Evolutionary conservation across 768 basidiomycete species (phyloP).

Genomic region (Termitomyces sp.): DNA sequence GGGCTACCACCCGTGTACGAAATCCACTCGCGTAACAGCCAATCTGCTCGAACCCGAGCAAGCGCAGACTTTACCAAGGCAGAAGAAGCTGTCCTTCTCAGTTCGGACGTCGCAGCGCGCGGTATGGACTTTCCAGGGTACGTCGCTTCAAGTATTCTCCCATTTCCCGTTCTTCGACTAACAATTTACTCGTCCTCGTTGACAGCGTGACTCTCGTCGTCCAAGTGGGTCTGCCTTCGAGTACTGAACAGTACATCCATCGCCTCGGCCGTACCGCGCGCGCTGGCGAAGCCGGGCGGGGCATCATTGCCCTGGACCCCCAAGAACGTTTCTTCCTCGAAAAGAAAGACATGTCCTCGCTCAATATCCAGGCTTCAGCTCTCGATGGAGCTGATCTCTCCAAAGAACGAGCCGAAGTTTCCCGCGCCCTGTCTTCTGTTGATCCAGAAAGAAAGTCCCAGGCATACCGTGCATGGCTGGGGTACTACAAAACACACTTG

Average conservation of each 20-base stretch:
- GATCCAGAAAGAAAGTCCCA: slow-evolving; percentile 32
- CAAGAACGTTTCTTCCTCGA: slow-evolving; percentile 46
- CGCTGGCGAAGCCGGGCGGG: slow-evolving; percentile 60
- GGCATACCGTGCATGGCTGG: slow-evolving; percentile 51
- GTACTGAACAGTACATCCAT: slow-evolving; percentile 75
- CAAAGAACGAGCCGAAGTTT: slow-evolving; percentile 13
- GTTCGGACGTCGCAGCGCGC: slow-evolving; percentile 56
- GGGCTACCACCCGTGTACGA: slow-evolving; percentile 38
- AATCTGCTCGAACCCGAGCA: slow-evolving; percentile 40
- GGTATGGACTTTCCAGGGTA: slow-evolving; percentile 67
- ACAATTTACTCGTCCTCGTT: background rate
- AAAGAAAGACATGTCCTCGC: slow-evolving; percentile 29
- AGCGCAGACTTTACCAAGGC: slow-evolving; percentile 44
- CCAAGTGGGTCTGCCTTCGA: slow-evolving; percentile 62
- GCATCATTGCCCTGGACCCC: slow-evolving; percentile 50
- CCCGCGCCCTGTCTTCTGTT: slow-evolving; percentile 25
- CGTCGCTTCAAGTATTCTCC: slow-evolving; percentile 10
- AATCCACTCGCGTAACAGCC: slow-evolving; percentile 55
- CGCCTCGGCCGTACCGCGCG: slow-evolving; percentile 76
- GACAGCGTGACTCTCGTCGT: slow-evolving; percentile 52
- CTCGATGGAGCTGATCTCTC: slow-evolving; percentile 14
- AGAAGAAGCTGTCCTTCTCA: slow-evolving; percentile 41
- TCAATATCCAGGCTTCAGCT: slow-evolving; percentile 32
- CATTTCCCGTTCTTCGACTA: background rate
- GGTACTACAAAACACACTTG: slow-evolving; percentile 44